These are phyloP conservation scores for Heliamphora pulchella DNA, from an alignment of 179 eudicot species.

Conservation along the genomic window DNA sequence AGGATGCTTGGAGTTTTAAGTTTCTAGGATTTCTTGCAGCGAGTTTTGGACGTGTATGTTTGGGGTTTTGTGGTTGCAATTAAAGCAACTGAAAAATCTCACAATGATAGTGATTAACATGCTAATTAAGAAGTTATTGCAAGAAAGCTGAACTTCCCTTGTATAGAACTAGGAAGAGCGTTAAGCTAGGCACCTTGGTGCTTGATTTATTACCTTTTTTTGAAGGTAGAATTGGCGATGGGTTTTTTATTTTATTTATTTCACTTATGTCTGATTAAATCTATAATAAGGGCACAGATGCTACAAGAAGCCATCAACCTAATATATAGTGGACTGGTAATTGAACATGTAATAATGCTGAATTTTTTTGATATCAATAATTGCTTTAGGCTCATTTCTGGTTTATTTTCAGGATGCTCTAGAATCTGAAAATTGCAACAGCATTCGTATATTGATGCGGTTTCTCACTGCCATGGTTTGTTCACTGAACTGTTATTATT, in stretches of 20 bases:
- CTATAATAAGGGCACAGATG: background rate
- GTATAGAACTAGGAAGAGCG: background rate
- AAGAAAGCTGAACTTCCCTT: background rate
- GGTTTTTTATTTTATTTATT: background rate
- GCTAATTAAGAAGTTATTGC: background rate
- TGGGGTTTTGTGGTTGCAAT: background rate
- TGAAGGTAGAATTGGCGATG: background rate
- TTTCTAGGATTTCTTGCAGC: background rate
- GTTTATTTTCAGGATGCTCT: constrained; percentile 60
- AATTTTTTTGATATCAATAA: background rate
- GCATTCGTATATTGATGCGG: constrained; percentile 71
- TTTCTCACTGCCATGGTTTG: constrained; percentile 85
- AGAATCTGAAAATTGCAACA: constrained; percentile 58
- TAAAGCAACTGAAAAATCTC: background rate
- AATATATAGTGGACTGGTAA: background rate
- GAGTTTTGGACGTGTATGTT: background rate
- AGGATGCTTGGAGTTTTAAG: background rate
- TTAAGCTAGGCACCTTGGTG: background rate
- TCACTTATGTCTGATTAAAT: background rate
- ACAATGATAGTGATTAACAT: background rate
- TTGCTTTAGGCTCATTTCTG: constrained; percentile 15
- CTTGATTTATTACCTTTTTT: constrained; percentile 1
- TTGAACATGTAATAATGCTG: background rate
- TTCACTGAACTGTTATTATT: background rate
- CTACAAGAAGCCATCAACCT: background rate